Evolutionary conservation across 1,284 basidiomycete genomes (phyloP), one percentile per base, ranked within the genome.

Genomic region (Ustilago curta): DNA sequence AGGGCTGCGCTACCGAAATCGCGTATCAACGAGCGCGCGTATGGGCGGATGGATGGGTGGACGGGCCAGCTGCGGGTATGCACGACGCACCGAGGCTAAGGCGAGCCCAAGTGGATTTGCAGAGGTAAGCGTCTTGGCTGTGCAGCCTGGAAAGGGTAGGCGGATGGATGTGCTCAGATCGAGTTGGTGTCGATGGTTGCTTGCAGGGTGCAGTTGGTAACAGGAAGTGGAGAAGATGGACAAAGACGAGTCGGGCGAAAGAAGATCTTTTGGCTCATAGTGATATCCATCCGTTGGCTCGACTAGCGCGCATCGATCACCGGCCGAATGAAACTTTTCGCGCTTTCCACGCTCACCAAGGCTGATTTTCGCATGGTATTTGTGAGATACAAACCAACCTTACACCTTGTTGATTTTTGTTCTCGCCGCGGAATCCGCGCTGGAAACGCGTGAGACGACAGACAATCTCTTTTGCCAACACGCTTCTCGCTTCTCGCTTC

Each of bases 211-310:
- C 61, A 70, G 51, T 44, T 54, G 25, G 54, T 70, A 27, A 32
- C 31, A 59, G 4, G 4, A 39, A 56, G 57, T 72, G 70, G 64
- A 72, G 52, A 67, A 60, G 70, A 47, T 55, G 52, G 9, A 43
- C 14, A 49, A 55, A 31, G 43, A 54, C 35, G 64, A 72, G 70
- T 72, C 70, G 70, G 56, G 64, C 70, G 70, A 72, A 67, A 72
- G 70, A 72, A 67, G 40, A n/a, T 31, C 32, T 35, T 60, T 53
- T 44, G 49, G 27, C 29, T 49, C 21, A n/a, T n/a, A n/a, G n/a
- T n/a, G n/a, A n/a, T 21, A n/a, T 32, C 29, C n/a, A 27, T 39
- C 39, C 43, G n/a, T 11, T 7, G 14, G 14, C 35, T 37, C 35
- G 31, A 32, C 31, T 32, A 8, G 31, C 6, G 31, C 6, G 25